phyloP scores from a whole-genome alignment of 345 rosid genomes.

The Citrus cavaleriei region DNA sequence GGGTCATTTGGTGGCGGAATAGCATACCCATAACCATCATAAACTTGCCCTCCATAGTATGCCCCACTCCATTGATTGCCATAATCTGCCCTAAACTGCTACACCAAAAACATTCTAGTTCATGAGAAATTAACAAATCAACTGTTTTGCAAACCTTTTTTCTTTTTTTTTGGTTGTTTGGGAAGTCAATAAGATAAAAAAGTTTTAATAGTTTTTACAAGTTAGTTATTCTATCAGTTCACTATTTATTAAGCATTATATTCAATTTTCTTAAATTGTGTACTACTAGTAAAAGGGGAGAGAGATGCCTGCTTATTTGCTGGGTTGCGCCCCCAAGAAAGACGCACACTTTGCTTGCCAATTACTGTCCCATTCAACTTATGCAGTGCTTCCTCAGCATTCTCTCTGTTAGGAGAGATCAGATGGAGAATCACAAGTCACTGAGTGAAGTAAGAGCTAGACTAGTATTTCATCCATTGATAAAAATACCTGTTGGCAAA shows the following conservation, averaged over 20 bases:
- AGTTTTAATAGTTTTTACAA: too few relatives aligned
- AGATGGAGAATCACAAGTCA: background rate
- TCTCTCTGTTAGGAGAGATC: slow-evolving; percentile 37
- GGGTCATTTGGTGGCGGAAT: slow-evolving; percentile 74
- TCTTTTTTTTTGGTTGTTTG: too few relatives aligned
- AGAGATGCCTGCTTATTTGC: slow-evolving; percentile 64
- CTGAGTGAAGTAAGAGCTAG: slow-evolving; percentile 1
- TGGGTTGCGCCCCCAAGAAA: slow-evolving; percentile 85
- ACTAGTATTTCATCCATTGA: background rate
- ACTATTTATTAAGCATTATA: too few relatives aligned
- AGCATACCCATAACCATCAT: slow-evolving; percentile 84
- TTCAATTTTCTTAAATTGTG: background rate
- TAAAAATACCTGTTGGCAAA: slow-evolving; percentile 60
- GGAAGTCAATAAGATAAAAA: too few relatives aligned
- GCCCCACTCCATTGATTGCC: slow-evolving; percentile 81
- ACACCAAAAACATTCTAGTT: background rate
- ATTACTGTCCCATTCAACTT: slow-evolving; percentile 59
- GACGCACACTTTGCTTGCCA: slow-evolving; percentile 72
- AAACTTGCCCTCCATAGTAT: slow-evolving; percentile 70
- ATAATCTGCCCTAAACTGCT: slow-evolving; percentile 68
- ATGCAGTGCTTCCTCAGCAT: slow-evolving; percentile 93
- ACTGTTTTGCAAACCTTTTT: too few relatives aligned
- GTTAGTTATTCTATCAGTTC: too few relatives aligned
- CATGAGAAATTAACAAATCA: background rate
- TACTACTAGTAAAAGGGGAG: background rate